Conservation (phyloP, 23 red algal species). For the Gracilariopsis chorda region DNA sequence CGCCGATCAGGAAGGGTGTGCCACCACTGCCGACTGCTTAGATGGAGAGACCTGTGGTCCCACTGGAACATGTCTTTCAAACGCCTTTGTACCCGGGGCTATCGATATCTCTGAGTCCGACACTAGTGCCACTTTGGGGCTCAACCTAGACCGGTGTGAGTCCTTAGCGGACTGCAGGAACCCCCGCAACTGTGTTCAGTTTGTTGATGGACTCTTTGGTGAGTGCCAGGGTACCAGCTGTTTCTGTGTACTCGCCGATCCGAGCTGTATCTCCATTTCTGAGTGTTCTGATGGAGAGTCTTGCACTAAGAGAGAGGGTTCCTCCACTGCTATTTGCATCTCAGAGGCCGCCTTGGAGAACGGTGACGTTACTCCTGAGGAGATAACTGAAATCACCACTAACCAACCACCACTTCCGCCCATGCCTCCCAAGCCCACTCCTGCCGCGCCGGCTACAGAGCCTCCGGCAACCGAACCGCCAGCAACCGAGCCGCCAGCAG, state of each 20-base stretch:
- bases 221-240: neutral
- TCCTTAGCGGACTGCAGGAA: neutral
- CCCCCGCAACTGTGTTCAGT: slow-evolving; percentile 17
- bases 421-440: neutral
- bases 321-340: slow-evolving; percentile 1
- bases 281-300: slow-evolving; percentile 6
- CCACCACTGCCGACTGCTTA: neutral
- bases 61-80: neutral
- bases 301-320: neutral
- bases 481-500: neutral
- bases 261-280: neutral
- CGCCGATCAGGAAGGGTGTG: neutral
- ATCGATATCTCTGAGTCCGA: neutral
- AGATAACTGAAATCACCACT: neutral
- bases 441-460: neutral
- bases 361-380: neutral
- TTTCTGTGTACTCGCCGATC: neutral
- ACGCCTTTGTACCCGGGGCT: neutral
- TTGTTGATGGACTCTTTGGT: neutral
- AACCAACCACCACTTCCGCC: neutral
- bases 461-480: neutral
- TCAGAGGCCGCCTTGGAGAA: neutral
- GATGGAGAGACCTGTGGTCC: neutral
- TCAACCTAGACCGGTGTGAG: neutral
- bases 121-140: neutral